Evolutionary conservation across 148 eudicot species (phyloP), one percentile per base, ranked within the genome.

Genomic region (Salicornia ramosissima): DNA sequence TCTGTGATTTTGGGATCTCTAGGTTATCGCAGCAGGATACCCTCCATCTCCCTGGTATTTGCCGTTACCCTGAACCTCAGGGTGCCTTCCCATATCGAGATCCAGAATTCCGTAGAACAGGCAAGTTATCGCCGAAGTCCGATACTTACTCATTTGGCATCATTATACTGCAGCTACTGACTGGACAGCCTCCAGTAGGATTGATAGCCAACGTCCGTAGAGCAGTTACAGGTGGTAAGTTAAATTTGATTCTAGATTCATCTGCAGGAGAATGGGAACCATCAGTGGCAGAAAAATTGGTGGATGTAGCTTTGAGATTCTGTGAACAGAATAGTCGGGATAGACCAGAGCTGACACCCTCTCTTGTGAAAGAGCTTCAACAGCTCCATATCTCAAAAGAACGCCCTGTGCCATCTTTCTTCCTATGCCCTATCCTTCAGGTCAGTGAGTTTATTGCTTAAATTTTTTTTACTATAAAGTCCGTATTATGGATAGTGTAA

Each of bases 181-280:
- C 92, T 43, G 90, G 95, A 46, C 78, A 76, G 67, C 68, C 83
- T 69, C 80, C 85, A 4, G 80, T 62, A 3, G 87, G 95, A 58
- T 72, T 91, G 71, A 80, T 75, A 14, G 46, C 59, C 65, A 81
- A 78, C 66, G 88, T 86, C 36, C 81, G 92, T 24, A 81, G 75
- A 64, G 92, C 87, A 66, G 81, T 84, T 13, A 82, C 87, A 13
- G n/a, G 34, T 52, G 88, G 86, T 47, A 81, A 81, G 64, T 71
- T 89, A 29, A 69, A 64, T 57, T 86, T 91, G 4, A 51, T 91
- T 45, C 78, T 91, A 76, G 97, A 91, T 80, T 64, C 81, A 49
- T 83, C 84, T 69, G 90, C 92, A 22, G 95, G 97, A 28, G 85
- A 84, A 59, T 91, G 97, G 97, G 85, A 80, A 16, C 75, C 59